Evolutionary conservation across 2,329 filamentous ascomycete species (phyloP), one percentile per base, ranked within the genome.

Genomic region (Cercospora sp.): DNA sequence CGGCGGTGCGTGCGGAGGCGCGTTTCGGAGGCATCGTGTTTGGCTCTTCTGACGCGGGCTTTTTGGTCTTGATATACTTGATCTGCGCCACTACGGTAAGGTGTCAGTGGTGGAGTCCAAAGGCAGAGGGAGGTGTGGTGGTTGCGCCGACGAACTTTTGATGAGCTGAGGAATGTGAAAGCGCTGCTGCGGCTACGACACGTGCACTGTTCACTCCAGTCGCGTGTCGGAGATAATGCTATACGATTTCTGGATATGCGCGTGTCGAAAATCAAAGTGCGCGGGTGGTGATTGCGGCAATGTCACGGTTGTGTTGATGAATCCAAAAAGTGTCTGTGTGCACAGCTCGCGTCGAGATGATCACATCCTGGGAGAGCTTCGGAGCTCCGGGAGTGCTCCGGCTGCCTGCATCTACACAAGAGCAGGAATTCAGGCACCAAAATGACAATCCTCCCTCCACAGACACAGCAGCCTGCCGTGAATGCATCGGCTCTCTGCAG

Each of bases 11-110:
- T 6, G 67, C 49, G n/a, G 69, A 65, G 13, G 68, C 55, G 65
- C 70, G 71, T 65, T 76, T 74, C 51, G 68, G 49, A 53, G 70
- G 67, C 69, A 70, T 70, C 59, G 71, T 60, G 62, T 69, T 65
- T 61, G 69, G 66, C 18, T 60, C 57, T 30, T 69, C 67, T 3
- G 67, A 57, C 21, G 63, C 67, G n/a, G 71, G 68, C 64, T 71
- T 70, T 26, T 67, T 71, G 51, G 72, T 71, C 65, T 76, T 76
- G 69, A 76, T 73, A 65, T 74, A 75, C 65, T 76, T 76, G 63
- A 76, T 74, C 59, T 74, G 73, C 28, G 75, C 75, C 75, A 76
- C 72, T 71, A 57, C 45, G 26, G n/a, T 24, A 40, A 5, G 4
- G 3, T 10, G 65, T 65, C 53, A 63, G 63, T 61, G 28, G 13